A percentile compares a stretch with the other conserved stretches of the same genome.
These are phyloP conservation scores for Penicillium flavigenum DNA, from an alignment of 495 filamentous ascomycete genomes.

Conservation along the genomic window DNA sequence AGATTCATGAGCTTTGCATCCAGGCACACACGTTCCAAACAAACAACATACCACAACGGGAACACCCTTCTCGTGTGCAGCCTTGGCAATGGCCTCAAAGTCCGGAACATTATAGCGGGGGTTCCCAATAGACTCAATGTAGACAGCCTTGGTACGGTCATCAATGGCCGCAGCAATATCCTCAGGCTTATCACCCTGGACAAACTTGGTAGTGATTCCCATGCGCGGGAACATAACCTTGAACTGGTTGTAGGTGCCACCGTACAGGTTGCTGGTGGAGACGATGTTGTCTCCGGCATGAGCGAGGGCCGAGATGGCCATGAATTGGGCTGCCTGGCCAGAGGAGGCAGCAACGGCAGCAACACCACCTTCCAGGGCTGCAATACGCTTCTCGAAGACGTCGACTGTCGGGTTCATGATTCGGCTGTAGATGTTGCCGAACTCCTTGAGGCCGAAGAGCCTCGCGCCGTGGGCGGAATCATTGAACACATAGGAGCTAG, in stretches of 20 bases:
- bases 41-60: slow-evolving; percentile 70
- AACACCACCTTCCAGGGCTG: slow-evolving; percentile 90
- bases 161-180: slow-evolving; percentile 87
- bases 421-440: slow-evolving; percentile 97
- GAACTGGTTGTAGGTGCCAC: slow-evolving; percentile 97
- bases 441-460: slow-evolving; percentile 96
- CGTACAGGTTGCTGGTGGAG: slow-evolving; percentile 89
- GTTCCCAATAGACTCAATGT: slow-evolving; percentile 94
- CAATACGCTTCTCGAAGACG: slow-evolving; percentile 96
- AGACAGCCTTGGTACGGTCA: slow-evolving; percentile 94
- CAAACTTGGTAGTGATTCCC: slow-evolving; percentile 89
- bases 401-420: slow-evolving; percentile 99
- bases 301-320: slow-evolving; percentile 82
- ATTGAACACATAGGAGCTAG: slow-evolving; percentile 92
- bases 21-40: neutral
- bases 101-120: slow-evolving; percentile 93
- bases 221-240: slow-evolving; percentile 87
- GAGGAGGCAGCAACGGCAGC: slow-evolving; percentile 88
- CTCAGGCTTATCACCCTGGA: slow-evolving; percentile 76
- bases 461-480: slow-evolving; percentile 95
- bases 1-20: neutral
- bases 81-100: slow-evolving; percentile 78
- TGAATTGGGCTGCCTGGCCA: slow-evolving; percentile 93
- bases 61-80: slow-evolving; percentile 76
- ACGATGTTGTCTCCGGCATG: slow-evolving; percentile 92